Base-by-base conservation (phyloP, 306 rosid species). In the Vachellia collinsii region DNA sequence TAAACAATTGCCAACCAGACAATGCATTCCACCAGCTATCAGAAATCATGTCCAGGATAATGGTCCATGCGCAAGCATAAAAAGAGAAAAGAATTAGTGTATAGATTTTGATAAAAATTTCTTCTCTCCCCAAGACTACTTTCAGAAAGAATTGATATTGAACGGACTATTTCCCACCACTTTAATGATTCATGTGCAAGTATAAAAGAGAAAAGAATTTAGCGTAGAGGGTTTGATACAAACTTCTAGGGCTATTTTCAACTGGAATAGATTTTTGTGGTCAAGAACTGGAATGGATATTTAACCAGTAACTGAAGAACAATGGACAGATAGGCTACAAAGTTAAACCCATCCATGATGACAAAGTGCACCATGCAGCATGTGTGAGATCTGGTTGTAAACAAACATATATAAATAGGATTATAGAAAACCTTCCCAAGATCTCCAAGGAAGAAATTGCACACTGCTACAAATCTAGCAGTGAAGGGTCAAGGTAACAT, bases 381-480 rank as follows among this genome's bases (percentile, higher is more conserved):
- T 20, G 39, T 51, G 19, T 71, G 9, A 68, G 73, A 63, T n/a
- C n/a, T 53, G 29, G 63, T 20, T 11, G 66, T 44, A 8, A 44
- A 56, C 53, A 11, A 68, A n/a, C 8, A n/a, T 41, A 4, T 11
- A 68, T 68, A 66, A 39, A 65, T 37, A 68, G 48, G 36, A 81
- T 61, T 58, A 54, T 77, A 85, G 34, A 70, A 11, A 25, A 94
- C 97, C 97, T 94, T 94, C 98, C 93, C 97, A 94, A 50, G 97
- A 89, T 91, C 86, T 89, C 98, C 98, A 94, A 80, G 98, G 94
- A 92, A 94, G 98, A 83, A 94, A 94, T 76, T 94, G 94, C 50
- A 87, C 94, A 5, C 92, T 89, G 87, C 93, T 91, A 77, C 98
- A 94, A 6, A 94, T 94, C 98, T 94, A 70, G 76, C 56, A 76